Conservation (phyloP, 306 rosid genomes). For the Luffa acutangula region DNA sequence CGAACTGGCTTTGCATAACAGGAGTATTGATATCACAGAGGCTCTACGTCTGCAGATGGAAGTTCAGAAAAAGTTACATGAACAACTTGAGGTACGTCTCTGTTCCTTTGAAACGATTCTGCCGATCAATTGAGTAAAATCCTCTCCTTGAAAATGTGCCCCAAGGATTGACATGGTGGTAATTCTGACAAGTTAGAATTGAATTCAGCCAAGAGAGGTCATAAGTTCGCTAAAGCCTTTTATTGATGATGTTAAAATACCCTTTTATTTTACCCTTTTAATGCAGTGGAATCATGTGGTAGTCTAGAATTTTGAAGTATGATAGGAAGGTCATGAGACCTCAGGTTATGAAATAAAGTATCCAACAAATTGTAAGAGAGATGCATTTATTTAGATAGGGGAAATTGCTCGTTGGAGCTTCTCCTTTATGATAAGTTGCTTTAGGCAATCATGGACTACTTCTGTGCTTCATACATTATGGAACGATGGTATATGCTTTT, state of each 20-base stretch:
- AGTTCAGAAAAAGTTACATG: slow-evolving; percentile 94
- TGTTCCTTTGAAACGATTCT: slow-evolving; percentile 4
- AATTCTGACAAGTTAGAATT: neutral
- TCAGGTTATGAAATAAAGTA: neutral
- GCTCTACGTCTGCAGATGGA: slow-evolving; percentile 99
- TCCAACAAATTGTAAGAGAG: neutral
- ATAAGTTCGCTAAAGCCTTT: neutral
- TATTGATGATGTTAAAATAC: neutral
- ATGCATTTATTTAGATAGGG: neutral
- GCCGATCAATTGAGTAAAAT: neutral
- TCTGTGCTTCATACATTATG: neutral
- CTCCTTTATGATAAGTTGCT: neutral
- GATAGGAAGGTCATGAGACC: neutral
- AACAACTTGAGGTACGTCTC: slow-evolving; percentile 85
- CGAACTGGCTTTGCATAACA: slow-evolving; percentile 22
- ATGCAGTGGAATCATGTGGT: neutral
- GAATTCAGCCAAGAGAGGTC: neutral
- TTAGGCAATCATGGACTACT: neutral
- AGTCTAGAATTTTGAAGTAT: neutral
- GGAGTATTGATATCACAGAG: slow-evolving; percentile 91
- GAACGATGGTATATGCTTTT: neutral
- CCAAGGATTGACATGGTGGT: neutral
- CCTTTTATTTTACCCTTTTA: neutral
- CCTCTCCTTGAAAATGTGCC: neutral
- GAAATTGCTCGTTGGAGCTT: neutral